phyloP scores from a whole-genome alignment of 139 green algal genomes.

The Eudorina sp. region DNA sequence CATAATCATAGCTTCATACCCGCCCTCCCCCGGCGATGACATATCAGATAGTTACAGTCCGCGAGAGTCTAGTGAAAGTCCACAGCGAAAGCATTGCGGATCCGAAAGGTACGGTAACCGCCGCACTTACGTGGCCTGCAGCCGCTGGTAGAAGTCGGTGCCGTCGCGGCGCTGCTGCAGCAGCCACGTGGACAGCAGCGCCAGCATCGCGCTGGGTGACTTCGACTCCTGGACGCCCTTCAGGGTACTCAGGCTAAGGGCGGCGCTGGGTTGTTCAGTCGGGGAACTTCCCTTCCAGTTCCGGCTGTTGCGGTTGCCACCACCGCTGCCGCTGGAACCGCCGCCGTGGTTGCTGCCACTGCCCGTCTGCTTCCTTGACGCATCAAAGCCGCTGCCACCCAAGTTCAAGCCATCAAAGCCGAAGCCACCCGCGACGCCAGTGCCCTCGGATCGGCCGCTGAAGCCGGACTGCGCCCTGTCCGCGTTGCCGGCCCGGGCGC shows the following conservation, averaged over 20 bases:
- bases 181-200: not conserved
- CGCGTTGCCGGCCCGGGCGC: too few relatives aligned
- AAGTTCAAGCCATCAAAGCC: too few relatives aligned
- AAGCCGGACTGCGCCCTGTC: too few relatives aligned
- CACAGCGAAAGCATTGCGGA: not conserved
- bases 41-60: not conserved
- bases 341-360: not conserved
- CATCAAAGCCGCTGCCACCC: not conserved
- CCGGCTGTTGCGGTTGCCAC: not conserved
- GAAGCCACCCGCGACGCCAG: too few relatives aligned
- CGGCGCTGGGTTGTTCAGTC: not conserved
- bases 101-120: not conserved
- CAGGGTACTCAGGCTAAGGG: not conserved
- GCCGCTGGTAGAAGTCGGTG: not conserved
- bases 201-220: not conserved
- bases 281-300: not conserved
- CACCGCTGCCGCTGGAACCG: not conserved
- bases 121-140: constrained; percentile 7
- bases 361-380: not conserved
- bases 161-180: not conserved
- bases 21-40: too few relatives aligned
- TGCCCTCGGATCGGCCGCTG: too few relatives aligned
- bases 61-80: not conserved
- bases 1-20: too few relatives aligned
- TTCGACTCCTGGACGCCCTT: not conserved